Evolutionary conservation across 1,284 basidiomycete genomes (phyloP).

Genomic region (Mrakiaceae sp.): DNA sequence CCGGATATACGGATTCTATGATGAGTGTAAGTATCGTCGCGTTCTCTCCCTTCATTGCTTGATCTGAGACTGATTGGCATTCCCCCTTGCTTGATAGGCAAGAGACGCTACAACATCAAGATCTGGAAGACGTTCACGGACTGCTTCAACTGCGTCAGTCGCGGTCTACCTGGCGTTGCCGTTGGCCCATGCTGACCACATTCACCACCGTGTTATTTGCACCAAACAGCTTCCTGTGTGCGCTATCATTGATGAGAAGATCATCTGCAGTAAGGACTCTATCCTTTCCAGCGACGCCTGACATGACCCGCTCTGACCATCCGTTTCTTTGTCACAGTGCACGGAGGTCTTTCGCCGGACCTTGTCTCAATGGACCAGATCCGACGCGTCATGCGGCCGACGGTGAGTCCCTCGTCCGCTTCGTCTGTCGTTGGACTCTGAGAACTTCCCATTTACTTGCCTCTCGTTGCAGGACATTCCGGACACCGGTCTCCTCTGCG

Average conservation of each 20-base stretch:
- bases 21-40: constrained; percentile 38
- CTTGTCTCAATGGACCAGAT: constrained; percentile 42
- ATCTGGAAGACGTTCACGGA: constrained; percentile 97
- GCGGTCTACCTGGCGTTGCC: not conserved
- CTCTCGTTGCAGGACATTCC: constrained; percentile 31
- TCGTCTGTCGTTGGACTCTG: too few species aligned
- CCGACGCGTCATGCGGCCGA: constrained; percentile 40
- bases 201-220: constrained; percentile 37
- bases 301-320: not conserved
- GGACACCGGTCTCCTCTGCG: constrained; percentile 39
- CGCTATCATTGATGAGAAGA: constrained; percentile 94
- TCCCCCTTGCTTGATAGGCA: constrained; percentile 46
- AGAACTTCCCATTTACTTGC: too few species aligned
- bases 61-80: not conserved
- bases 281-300: too few species aligned
- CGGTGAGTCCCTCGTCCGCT: constrained; percentile 14
- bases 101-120: constrained; percentile 95
- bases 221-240: constrained; percentile 94
- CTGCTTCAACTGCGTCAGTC: constrained; percentile 70
- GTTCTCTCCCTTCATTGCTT: not conserved
- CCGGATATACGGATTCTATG: constrained; percentile 51
- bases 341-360: constrained; percentile 40
- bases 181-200: not conserved
- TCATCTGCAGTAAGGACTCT: constrained; percentile 54
- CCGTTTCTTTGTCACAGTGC: constrained; percentile 18